These are phyloP conservation scores for Peniophora sp. DNA, from an alignment of 1,284 basidiomycete genomes.

Conservation along the genomic window DNA sequence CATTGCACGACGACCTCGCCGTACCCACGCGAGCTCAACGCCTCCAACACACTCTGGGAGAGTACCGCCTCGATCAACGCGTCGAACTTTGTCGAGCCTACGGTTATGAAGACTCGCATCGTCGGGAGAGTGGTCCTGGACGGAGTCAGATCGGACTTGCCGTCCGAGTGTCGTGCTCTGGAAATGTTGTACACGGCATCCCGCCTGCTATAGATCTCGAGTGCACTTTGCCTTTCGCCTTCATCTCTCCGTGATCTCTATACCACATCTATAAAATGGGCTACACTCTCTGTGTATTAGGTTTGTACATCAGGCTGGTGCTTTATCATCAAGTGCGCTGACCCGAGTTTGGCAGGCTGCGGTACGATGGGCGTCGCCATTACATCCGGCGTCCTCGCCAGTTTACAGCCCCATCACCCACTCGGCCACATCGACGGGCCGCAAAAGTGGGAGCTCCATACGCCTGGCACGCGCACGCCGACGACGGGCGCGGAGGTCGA, in stretches of 20 bases:
- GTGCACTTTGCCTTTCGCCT: not conserved
- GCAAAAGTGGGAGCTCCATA: conserved; percentile 75
- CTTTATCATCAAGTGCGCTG: too few species aligned
- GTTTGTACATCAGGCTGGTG: conserved; percentile 11
- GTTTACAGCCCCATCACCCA: conserved; percentile 46
- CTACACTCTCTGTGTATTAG: conserved; percentile 33
- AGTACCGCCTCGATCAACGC: conserved; percentile 61
- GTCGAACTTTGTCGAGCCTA: conserved; percentile 88
- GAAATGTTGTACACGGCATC: not conserved
- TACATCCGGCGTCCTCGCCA: conserved; percentile 82
- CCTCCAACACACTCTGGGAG: conserved; percentile 44
- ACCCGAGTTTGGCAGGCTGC: conserved; percentile 58
- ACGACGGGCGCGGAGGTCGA: conserved; percentile 44
- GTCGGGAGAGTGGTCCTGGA: conserved; percentile 5
- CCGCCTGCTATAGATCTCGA: not conserved
- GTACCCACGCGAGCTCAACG: conserved; percentile 50
- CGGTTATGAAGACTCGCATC: conserved; percentile 76
- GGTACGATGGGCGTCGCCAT: conserved; percentile 99
- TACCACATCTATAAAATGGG: conserved; percentile 20
- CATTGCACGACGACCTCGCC: conserved; percentile 63
- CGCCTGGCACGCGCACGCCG: conserved; percentile 78
- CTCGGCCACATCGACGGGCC: conserved; percentile 17
- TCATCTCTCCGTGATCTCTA: not conserved
- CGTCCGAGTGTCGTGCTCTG: conserved; percentile 6
- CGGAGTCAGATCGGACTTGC: not conserved